phyloP scores from a whole-genome alignment of 2,329 filamentous ascomycete species.

The Blastomyces emzantsi region DNA sequence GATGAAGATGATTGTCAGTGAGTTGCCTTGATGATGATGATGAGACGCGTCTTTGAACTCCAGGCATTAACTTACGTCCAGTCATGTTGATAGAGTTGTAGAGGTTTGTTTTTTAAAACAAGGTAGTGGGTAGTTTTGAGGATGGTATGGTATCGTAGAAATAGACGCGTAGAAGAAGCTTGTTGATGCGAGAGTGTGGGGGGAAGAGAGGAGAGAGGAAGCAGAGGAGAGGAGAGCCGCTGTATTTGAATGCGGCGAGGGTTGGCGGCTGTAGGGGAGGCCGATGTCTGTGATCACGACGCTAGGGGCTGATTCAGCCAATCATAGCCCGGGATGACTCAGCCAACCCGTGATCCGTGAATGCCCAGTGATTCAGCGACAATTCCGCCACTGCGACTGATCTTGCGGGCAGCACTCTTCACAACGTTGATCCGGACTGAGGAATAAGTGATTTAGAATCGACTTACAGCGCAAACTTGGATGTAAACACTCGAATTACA shows the following conservation, averaged over 20 bases:
- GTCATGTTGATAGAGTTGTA: slow-evolving; percentile 44
- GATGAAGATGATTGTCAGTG: slow-evolving; percentile 25
- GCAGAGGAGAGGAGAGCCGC: slow-evolving; percentile 23
- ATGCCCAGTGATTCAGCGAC: slow-evolving; percentile 19
- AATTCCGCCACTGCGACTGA: slow-evolving; percentile 9
- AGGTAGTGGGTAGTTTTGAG: slow-evolving; percentile 15
- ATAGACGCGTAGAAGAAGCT: slow-evolving; percentile 9
- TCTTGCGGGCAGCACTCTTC: slow-evolving; percentile 13
- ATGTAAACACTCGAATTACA: background rate
- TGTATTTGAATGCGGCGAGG: slow-evolving; percentile 34
- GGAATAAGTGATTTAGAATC: background rate
- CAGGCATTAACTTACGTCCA: slow-evolving; percentile 44
- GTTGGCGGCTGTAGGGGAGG: slow-evolving; percentile 16
- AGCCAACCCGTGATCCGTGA: slow-evolving; percentile 8
- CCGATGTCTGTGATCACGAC: slow-evolving; percentile 30
- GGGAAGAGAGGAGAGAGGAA: slow-evolving; percentile 17
- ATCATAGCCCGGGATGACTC: slow-evolving; percentile 21
- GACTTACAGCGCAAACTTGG: background rate
- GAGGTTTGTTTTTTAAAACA: slow-evolving; percentile 11
- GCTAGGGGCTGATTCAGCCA: slow-evolving; percentile 25
- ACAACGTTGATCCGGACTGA: slow-evolving; percentile 4
- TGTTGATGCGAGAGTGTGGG: slow-evolving; percentile 13
- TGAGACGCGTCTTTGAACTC: slow-evolving; percentile 9
- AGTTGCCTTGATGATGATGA: slow-evolving; percentile 11
- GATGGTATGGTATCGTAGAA: slow-evolving; percentile 2